Conservation (phyloP, 176 grass and related monocot species). For the Juncus effusus region DNA sequence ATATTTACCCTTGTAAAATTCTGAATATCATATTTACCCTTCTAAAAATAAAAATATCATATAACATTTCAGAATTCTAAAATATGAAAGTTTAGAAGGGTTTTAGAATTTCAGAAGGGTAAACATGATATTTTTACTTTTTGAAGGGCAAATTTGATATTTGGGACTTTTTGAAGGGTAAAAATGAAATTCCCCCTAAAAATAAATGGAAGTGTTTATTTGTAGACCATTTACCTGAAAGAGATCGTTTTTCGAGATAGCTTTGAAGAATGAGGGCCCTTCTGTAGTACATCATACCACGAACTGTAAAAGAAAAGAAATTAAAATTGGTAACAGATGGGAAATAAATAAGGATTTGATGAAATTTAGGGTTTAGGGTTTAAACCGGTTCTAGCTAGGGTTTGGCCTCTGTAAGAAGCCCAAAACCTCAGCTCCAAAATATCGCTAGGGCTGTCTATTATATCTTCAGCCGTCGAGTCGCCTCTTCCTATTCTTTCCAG, state of each 20-base stretch:
- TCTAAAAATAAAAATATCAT: too few relatives aligned
- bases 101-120: too few relatives aligned
- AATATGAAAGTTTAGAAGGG: too few relatives aligned
- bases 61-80: too few relatives aligned
- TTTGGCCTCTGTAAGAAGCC: constrained; percentile 95
- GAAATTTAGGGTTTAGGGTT: neutral
- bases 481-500: constrained; percentile 73
- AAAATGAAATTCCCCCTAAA: constrained; percentile 47
- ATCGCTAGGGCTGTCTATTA: constrained; percentile 57
- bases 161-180: too few relatives aligned
- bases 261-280: constrained; percentile 94
- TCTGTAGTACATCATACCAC: constrained; percentile 99
- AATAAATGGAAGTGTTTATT: too few relatives aligned
- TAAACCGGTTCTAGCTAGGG: constrained; percentile 90
- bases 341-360: constrained; percentile 14
- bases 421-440: constrained; percentile 92
- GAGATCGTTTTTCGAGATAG: constrained; percentile 79
- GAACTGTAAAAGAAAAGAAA: constrained; percentile 46
- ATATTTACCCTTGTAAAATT: too few relatives aligned
- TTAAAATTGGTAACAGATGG: constrained; percentile 36
- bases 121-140: too few relatives aligned
- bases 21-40: too few relatives aligned
- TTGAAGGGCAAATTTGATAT: too few relatives aligned
- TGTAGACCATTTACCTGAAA: neutral
- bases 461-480: constrained; percentile 68